Evolutionary conservation across 2,329 filamentous ascomycete genomes (phyloP), one percentile per base, ranked within the genome.

Genomic region (Paracoccidioides lutzii): DNA sequence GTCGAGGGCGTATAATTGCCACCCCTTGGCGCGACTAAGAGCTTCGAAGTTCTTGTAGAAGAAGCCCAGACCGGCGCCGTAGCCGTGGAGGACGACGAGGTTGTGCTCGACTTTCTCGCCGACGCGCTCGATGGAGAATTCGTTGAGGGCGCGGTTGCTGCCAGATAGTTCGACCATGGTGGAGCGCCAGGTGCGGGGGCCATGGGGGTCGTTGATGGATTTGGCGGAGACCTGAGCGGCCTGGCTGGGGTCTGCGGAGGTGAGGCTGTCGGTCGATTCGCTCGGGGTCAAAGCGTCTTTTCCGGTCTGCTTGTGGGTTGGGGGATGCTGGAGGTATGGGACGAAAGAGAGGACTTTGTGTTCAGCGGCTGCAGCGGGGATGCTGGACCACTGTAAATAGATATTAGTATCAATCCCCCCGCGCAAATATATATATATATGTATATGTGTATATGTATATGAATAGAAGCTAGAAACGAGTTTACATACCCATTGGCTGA

Each of bases 11-110:
- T 93, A 97, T 15, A 98, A 74, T 65, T 88, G 90, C 83, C 93
- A 94, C 33, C 90, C 90, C 33, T 79, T 76, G 0, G 83, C 74
- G 15, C 90, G 83, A 48, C 85, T 90, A 38, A 98, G 74, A 5
- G 85, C 83, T 70, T 98, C 93, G 58, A 95, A 95, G 69, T 98
- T 98, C 73, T 93, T 91, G 78, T 96, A 98, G 77, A 95, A 98
- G 73, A 98, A 97, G 28, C 91, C 93, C 0, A 98, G 78, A 0
- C 93, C 93, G 2, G 93, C 93, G 49, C 93, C 93, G 70, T 98
- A 98, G 59, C 93, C 93, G 68, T 98, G 93, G 4, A 98, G 76
- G 82, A 98, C 95, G 46, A 98, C 91, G 14, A 98, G 77, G 45
- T 88, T 93, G 66, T 97, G 85, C 49, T 94, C 85, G 0, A 82